A percentile compares a stretch with the other conserved stretches of the same genome.
phyloP scores from a whole-genome alignment of 202 grass and related monocot genomes.

The Sporobolus alterniflorus region DNA sequence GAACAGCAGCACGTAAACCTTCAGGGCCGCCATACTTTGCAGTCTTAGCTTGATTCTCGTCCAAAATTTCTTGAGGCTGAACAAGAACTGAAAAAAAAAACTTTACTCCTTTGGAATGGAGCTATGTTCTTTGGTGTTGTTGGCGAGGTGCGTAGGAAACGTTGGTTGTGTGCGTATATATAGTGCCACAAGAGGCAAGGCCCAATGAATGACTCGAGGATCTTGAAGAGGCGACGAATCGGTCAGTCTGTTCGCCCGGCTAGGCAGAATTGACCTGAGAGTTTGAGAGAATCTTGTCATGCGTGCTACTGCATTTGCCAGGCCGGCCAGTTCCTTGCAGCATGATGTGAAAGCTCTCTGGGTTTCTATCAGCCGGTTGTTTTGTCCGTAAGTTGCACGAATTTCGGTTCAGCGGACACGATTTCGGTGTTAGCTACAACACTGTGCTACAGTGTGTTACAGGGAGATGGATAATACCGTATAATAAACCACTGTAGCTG shows the following conservation, averaged over 20 bases:
- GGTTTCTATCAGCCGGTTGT: not conserved
- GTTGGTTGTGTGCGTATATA: slow-evolving; percentile 8
- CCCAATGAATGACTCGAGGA: not conserved
- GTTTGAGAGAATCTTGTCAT: not conserved
- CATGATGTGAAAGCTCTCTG: not conserved
- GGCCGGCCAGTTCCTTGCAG: not conserved
- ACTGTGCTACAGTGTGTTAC: no score
- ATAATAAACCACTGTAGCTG: no score
- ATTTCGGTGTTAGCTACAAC: no score
- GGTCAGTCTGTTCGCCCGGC: slow-evolving; percentile 27
- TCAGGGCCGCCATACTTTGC: not conserved
- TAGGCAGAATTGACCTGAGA: slow-evolving; percentile 34
- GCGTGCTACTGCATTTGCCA: not conserved
- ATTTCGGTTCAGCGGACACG: no score
- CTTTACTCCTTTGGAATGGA: not conserved
- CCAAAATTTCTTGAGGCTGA: not conserved
- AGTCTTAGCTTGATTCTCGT: not conserved
- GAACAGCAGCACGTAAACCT: slow-evolving; percentile 24
- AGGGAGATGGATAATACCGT: no score
- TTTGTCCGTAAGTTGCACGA: no score
- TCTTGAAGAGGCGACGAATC: not conserved
- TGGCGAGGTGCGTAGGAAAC: not conserved
- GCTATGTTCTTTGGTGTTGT: not conserved
- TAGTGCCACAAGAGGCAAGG: not conserved
- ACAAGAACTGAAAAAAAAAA: not conserved